Evolutionary conservation across 139 green algal genomes (phyloP).

Genomic region (Closterium sp.): DNA sequence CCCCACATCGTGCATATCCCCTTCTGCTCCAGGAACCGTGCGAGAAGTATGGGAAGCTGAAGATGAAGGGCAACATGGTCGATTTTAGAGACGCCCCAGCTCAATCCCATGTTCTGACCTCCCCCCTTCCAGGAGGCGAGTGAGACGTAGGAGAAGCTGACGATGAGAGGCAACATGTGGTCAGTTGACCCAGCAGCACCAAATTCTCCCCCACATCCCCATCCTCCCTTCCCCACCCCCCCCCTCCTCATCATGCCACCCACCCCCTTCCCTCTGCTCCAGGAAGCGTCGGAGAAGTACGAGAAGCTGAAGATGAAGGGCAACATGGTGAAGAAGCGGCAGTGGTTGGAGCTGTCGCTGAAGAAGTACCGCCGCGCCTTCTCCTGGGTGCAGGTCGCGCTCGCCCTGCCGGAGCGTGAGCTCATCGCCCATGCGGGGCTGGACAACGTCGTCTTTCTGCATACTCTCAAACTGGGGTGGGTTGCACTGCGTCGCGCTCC

Average conservation of each 20-base stretch:
- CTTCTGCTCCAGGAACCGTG: no score
- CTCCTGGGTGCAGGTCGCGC: constrained; percentile 28
- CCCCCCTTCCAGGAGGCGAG: no score
- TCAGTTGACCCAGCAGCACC: no score
- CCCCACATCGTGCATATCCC: no score
- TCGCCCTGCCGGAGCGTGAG: constrained; percentile 43
- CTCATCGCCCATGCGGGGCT: constrained; percentile 35
- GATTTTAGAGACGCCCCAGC: no score
- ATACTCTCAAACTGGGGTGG: constrained; percentile 35
- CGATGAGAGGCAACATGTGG: no score
- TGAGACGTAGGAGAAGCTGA: no score
- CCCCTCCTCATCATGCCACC: neutral
- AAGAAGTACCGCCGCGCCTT: neutral
- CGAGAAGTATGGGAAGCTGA: no score
- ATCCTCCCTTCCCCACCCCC: neutral
- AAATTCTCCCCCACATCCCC: no score
- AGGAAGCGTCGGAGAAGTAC: constrained; percentile 16
- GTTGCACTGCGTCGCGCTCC: neutral
- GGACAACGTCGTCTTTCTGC: constrained; percentile 28
- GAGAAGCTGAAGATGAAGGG: constrained; percentile 11
- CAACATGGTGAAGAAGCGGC: neutral
- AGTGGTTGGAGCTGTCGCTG: neutral
- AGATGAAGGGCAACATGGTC: no score
- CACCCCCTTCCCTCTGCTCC: neutral
- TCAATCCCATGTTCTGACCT: no score